These are phyloP conservation scores for Verticillium nubilum DNA, from an alignment of 2,329 filamentous ascomycete genomes.

Conservation along the genomic window DNA sequence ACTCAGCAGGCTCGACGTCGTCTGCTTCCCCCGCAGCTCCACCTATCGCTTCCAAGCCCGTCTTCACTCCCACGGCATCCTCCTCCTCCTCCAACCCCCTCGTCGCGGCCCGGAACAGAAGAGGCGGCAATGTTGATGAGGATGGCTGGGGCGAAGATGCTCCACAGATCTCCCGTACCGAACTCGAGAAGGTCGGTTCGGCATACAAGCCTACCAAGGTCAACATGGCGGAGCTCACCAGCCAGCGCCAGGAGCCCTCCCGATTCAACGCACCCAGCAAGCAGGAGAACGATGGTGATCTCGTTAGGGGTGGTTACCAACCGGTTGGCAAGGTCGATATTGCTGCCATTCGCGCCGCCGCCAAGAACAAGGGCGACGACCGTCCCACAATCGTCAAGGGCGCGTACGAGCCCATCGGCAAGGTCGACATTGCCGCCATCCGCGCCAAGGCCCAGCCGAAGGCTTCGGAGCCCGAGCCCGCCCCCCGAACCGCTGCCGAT, in stretches of 20 bases:
- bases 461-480: constrained; percentile 28
- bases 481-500: constrained; percentile 19
- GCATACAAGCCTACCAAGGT: constrained; percentile 96
- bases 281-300: constrained; percentile 47
- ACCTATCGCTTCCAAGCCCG: constrained; percentile 79
- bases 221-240: constrained; percentile 80
- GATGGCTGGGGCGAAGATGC: constrained; percentile 97
- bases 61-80: constrained; percentile 72
- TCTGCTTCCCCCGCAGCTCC: constrained; percentile 61
- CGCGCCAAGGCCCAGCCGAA: constrained; percentile 78
- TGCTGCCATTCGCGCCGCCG: constrained; percentile 76
- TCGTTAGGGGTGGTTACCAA: constrained; percentile 84
- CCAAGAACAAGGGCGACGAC: constrained; percentile 65
- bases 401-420: constrained; percentile 89
- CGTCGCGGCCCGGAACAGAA: constrained; percentile 58
- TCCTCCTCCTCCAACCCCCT: constrained; percentile 61
- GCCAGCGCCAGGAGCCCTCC: constrained; percentile 64
- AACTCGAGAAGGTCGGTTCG: constrained; percentile 86
- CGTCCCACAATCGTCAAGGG: constrained; percentile 83
- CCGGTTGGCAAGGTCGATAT: constrained; percentile 98
- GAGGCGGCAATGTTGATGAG: constrained; percentile 58
- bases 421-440: constrained; percentile 95
- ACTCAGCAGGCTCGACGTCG: constrained; percentile 63
- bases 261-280: constrained; percentile 42
- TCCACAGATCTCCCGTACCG: constrained; percentile 78